phyloP scores from a whole-genome alignment of 2,329 filamentous ascomycete species.

The Penicillium sp. region DNA sequence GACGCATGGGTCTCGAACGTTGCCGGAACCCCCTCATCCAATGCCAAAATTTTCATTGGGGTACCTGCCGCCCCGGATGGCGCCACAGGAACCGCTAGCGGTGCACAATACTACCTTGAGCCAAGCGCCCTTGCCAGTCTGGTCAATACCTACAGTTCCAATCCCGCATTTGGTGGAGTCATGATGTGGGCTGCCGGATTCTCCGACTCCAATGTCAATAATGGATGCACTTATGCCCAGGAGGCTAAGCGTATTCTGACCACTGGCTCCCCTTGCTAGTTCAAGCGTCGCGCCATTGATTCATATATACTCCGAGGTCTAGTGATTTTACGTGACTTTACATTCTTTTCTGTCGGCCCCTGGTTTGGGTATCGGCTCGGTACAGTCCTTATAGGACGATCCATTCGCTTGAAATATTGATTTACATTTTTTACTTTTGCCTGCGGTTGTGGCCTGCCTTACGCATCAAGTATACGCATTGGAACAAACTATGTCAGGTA shows the following conservation, averaged over 20 bases:
- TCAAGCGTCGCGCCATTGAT: not conserved
- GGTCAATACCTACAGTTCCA: slow-evolving; percentile 8
- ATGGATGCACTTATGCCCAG: slow-evolving; percentile 43
- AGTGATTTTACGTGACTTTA: not conserved
- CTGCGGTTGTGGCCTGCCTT: not conserved
- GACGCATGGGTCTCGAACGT: slow-evolving; percentile 18
- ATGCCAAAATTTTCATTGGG: slow-evolving; percentile 22
- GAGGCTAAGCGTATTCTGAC: slow-evolving; percentile 36
- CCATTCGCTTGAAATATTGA: not conserved
- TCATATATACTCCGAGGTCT: not conserved
- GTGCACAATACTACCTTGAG: slow-evolving; percentile 17
- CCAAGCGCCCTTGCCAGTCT: slow-evolving; percentile 12
- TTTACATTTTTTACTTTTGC: not conserved
- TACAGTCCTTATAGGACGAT: not conserved
- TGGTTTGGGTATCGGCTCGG: not conserved
- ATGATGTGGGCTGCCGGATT: slow-evolving; percentile 44
- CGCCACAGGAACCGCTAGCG: slow-evolving; percentile 30
- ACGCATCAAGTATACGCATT: not conserved
- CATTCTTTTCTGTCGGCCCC: not conserved
- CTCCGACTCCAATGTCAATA: slow-evolving; percentile 33
- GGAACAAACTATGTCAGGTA: not conserved
- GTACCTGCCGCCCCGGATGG: slow-evolving; percentile 27
- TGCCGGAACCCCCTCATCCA: slow-evolving; percentile 16
- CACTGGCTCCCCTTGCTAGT: slow-evolving; percentile 28
- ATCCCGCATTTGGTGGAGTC: slow-evolving; percentile 16